Conservation (phyloP, 305 asterid species). For the Fraxinus baroniana region DNA sequence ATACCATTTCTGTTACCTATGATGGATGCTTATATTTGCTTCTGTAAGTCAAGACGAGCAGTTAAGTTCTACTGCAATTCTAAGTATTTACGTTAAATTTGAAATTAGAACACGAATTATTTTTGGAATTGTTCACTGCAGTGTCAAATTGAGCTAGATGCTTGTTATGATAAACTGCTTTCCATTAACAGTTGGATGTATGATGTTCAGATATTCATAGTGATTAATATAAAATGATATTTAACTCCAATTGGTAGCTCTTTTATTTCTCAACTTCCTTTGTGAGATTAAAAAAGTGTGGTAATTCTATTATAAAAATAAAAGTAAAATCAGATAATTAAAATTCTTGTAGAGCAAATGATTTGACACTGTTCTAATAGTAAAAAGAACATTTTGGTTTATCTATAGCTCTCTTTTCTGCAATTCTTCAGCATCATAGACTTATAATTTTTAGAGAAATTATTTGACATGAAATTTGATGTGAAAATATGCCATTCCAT, state of each 20-base stretch:
- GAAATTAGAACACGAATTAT: not conserved
- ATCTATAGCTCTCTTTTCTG: not conserved
- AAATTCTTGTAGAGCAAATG: not conserved
- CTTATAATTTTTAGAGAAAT: not conserved
- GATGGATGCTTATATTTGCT: constrained; percentile 14
- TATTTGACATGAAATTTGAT: not conserved
- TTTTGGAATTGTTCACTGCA: not conserved
- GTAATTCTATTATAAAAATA: not conserved
- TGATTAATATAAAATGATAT: not conserved
- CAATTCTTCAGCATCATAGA: not conserved
- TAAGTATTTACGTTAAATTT: not conserved
- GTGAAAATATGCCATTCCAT: not conserved
- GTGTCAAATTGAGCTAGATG: not conserved
- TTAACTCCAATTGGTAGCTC: not conserved
- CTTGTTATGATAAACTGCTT: not conserved
- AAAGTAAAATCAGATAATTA: not conserved
- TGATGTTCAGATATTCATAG: not conserved
- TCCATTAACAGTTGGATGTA: not conserved
- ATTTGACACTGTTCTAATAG: not conserved
- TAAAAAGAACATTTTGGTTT: not conserved
- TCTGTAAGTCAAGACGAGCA: constrained; percentile 4
- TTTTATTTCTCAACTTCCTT: not conserved
- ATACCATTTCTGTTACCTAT: not conserved
- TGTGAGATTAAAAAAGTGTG: not conserved
- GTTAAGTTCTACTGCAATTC: not conserved